Conservation (phyloP, 75 land plant genomes). For the Isoetes taiwanensis region DNA sequence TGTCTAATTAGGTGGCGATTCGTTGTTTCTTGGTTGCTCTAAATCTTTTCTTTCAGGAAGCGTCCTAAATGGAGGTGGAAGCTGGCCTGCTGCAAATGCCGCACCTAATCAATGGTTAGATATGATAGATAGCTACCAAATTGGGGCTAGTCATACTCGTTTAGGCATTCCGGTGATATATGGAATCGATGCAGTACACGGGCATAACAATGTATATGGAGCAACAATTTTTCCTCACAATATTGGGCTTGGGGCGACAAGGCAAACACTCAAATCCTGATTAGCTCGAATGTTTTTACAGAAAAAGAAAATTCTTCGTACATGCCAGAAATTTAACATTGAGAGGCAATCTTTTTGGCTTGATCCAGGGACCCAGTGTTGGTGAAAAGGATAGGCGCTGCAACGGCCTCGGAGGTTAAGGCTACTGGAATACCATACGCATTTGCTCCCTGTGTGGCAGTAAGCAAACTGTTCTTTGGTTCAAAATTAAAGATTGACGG, state of each 20-base stretch:
- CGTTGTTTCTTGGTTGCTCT: too few relatives aligned
- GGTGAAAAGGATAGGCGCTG: background rate
- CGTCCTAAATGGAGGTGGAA: conserved; percentile 72
- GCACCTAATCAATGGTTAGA: conserved; percentile 25
- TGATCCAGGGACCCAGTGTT: background rate
- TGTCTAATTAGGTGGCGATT: too few relatives aligned
- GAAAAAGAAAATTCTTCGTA: too few relatives aligned
- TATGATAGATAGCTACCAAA: conserved; percentile 30
- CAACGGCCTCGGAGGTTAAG: background rate
- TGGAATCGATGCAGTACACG: conserved; percentile 51
- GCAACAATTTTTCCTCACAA: conserved; percentile 52
- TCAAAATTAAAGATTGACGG: too few relatives aligned
- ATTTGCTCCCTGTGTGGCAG: conserved; percentile 4
- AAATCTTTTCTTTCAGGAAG: too few relatives aligned
- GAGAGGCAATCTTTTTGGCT: too few relatives aligned
- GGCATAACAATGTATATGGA: conserved; percentile 42
- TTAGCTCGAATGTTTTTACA: too few relatives aligned
- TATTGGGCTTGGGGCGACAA: conserved; percentile 41
- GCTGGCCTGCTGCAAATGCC: conserved; percentile 41
- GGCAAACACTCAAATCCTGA: conserved; percentile 11
- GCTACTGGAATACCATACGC: conserved; percentile 2
- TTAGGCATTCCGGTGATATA: conserved; percentile 40
- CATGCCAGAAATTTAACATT: too few relatives aligned
- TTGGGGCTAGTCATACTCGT: conserved; percentile 22
- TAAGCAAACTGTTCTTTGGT: background rate